Evolutionary conservation across 23 red algal species (phyloP), one percentile per base, ranked within the genome.

Genomic region (Gracilaria domingensis): DNA sequence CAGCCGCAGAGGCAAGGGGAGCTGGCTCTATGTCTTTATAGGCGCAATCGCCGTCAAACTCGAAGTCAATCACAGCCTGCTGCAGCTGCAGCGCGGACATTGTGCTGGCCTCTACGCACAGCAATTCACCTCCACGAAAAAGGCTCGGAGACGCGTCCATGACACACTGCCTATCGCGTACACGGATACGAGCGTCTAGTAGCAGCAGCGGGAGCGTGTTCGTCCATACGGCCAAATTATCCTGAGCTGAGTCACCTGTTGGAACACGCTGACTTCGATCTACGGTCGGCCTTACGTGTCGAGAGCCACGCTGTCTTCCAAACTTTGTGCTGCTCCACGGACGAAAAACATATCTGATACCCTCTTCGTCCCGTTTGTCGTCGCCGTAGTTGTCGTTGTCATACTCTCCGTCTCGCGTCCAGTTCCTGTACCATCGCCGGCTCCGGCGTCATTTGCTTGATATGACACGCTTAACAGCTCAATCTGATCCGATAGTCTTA

Each of bases 401-500:
- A 4, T 7, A 45, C 5, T 45, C 42, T 45, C 5, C 3, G 1
- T 45, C 61, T 30, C 21, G 61, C 7, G 32, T 12, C 24, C 83
- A 86, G n/a, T 12, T 45, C 44, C 16, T 51, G 17, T 53, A 71
- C 61, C 4, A 48, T 47, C 17, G 66, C 48, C 1, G 83, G 83
- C 38, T 86, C 66, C 0, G 83, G 83, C 20, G 53, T 32, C n/a
- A 86, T 28, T 36, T 20, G 40, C 12, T 56, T 47, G 37, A 86
- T 44, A 25, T 86, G 83, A 36, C 83, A 64, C 4, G 16, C 38
- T 33, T 54, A 86, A 30, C 83, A 86, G 32, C 44, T 70, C 40
- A 86, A 45, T 1, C 83, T 65, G 47, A 86, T 67, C 8, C 83
- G 0, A 26, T 86, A 86, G 38, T 86, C 83, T 38, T 86, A 64